Evolutionary conservation across 2,329 filamentous ascomycete species (phyloP).

Genomic region (Juglanconis juglandina): DNA sequence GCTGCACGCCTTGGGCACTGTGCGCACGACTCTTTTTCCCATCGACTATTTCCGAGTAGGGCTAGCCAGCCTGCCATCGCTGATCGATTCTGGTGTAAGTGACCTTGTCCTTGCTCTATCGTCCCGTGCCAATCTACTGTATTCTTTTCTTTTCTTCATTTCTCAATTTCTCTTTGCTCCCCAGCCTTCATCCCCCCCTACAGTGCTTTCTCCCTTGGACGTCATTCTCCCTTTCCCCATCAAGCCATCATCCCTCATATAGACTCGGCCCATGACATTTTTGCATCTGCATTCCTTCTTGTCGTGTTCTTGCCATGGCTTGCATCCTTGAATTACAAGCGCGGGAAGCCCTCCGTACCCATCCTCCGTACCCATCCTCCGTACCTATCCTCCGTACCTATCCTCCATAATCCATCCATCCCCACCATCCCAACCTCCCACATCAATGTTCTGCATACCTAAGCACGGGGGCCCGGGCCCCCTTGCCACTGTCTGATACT

Average conservation of each 20-base stretch:
- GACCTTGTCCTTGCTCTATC: constrained; percentile 16
- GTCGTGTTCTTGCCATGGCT: constrained; percentile 2
- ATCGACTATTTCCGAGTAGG: constrained; percentile 1
- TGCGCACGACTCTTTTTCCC: neutral
- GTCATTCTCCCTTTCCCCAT: neutral
- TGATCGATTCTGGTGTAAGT: constrained; percentile 10
- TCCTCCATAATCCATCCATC: neutral
- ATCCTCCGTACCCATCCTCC: neutral
- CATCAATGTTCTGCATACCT: neutral
- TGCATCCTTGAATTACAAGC: constrained; percentile 1
- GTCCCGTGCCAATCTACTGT: constrained; percentile 14
- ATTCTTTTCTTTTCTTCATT: constrained; percentile 4
- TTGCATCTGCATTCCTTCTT: constrained; percentile 3
- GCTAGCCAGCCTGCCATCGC: constrained; percentile 2
- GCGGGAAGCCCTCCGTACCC: neutral
- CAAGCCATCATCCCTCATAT: neutral
- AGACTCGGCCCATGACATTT: neutral
- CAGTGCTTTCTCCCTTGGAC: neutral
- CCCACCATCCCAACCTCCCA: constrained; percentile 1
- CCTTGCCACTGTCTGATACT: neutral
- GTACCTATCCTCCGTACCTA: neutral
- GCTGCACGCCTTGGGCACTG: constrained; percentile 10
- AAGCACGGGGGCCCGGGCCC: neutral
- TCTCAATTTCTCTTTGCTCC: neutral
- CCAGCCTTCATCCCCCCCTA: neutral